Evolutionary conservation across 306 rosid genomes (phyloP).

Genomic region (Geum urbanum): DNA sequence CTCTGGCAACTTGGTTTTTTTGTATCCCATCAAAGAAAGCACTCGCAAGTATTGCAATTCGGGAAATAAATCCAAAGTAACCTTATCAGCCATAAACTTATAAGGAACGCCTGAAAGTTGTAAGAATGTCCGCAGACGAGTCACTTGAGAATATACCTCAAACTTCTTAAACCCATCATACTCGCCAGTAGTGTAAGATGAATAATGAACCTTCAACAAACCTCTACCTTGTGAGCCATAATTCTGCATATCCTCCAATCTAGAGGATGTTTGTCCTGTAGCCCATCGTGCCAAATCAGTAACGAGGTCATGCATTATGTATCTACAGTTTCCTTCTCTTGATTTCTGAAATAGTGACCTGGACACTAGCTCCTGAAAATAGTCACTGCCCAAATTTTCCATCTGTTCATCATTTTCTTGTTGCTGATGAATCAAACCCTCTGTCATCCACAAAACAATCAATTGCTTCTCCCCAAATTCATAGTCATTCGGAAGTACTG

Average conservation of each 20-base stretch:
- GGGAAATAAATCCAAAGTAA: not conserved
- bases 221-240: not conserved
- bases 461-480: slow-evolving; percentile 5
- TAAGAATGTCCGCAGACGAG: not conserved
- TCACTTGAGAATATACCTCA: not conserved
- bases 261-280: slow-evolving; percentile 11
- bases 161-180: not conserved
- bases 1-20: not conserved
- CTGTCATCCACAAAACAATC: slow-evolving; percentile 24
- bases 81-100: not conserved
- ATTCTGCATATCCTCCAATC: not conserved
- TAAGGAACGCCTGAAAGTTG: too few relatives aligned
- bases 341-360: slow-evolving; percentile 1
- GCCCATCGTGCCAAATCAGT: slow-evolving; percentile 10
- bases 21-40: not conserved
- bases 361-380: slow-evolving; percentile 17
- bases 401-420: not conserved
- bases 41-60: not conserved
- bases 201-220: not conserved
- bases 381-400: slow-evolving; percentile 21
- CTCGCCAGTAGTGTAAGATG: not conserved
- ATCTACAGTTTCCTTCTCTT: not conserved
- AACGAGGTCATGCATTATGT: slow-evolving; percentile 30
- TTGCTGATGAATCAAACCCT: not conserved
- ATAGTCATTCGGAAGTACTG: slow-evolving; percentile 19